These are phyloP conservation scores for Urtica urens DNA, from an alignment of 306 rosid genomes.

Conservation along the genomic window DNA sequence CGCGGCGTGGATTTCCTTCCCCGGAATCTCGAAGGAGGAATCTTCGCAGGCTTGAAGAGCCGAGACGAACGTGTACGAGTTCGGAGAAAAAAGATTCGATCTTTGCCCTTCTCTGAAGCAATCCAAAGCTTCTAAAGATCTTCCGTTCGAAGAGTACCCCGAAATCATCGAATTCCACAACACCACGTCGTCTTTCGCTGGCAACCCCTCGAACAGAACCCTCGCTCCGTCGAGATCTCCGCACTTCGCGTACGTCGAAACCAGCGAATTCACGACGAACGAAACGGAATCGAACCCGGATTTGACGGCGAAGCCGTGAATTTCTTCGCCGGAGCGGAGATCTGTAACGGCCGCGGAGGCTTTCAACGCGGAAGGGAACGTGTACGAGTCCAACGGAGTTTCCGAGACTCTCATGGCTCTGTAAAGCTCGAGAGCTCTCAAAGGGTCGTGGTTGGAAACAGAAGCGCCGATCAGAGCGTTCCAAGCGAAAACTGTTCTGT, in stretches of 20 bases:
- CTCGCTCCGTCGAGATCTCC: slow-evolving; percentile 38
- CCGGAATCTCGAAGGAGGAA: slow-evolving; percentile 28
- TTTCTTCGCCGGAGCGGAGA: slow-evolving; percentile 30
- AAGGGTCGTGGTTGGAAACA: slow-evolving; percentile 36
- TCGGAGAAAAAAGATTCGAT: slow-evolving; percentile 18
- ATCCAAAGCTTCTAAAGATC: slow-evolving; percentile 33
- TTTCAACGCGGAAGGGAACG: slow-evolving; percentile 47
- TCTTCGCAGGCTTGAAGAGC: slow-evolving; percentile 63
- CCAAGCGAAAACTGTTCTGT: slow-evolving; percentile 55
- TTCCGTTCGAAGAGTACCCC: slow-evolving; percentile 38
- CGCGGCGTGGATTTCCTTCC: slow-evolving; percentile 52
- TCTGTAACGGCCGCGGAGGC: slow-evolving; percentile 33
- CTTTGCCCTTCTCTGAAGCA: slow-evolving; percentile 45
- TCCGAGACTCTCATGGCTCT: slow-evolving; percentile 39
- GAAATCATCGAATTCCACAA: slow-evolving; percentile 67
- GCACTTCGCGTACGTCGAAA: slow-evolving; percentile 60
- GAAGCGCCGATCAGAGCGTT: slow-evolving; percentile 66
- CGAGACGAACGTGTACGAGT: slow-evolving; percentile 51
- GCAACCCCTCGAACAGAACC: slow-evolving; percentile 33
- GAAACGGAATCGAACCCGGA: slow-evolving; percentile 32
- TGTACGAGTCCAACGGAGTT: slow-evolving; percentile 37
- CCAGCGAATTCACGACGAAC: slow-evolving; percentile 52
- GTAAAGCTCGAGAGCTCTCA: slow-evolving; percentile 37
- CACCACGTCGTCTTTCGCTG: slow-evolving; percentile 40
- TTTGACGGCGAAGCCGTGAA: slow-evolving; percentile 60